These are phyloP conservation scores for sunflower (Helianthus annuus) DNA, from an alignment of 129 eudicot species.

Conservation along the genomic window HanXRQr2.0-SUNRISE NC_035447.2:36452089-36452588, in stretches of 20 bases:
- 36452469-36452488: constrained; percentile 27
- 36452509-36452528: neutral
- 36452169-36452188: constrained; percentile 60
- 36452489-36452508: constrained; percentile 16
- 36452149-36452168: constrained; percentile 58
- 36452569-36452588: too few species aligned
- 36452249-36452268: constrained; percentile 54
- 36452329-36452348: constrained; percentile 22
- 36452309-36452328: too few species aligned
- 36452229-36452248: constrained; percentile 67
- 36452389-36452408: constrained; percentile 33
- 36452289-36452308: constrained; percentile 6
- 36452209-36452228: constrained; percentile 80
- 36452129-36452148: neutral
- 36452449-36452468: constrained; percentile 26
- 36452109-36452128: constrained; percentile 5
- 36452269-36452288: constrained; percentile 42
- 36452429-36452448: constrained; percentile 16
- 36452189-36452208: constrained; percentile 59
- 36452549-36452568: too few species aligned
- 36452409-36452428: constrained; percentile 22
- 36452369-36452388: constrained; percentile 28
- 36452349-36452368: constrained; percentile 25
- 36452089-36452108: neutral
- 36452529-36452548: too few species aligned